Base-by-base conservation (phyloP, 2,329 filamentous ascomycete genomes). In the Colletotrichum tofieldiae region DNA sequence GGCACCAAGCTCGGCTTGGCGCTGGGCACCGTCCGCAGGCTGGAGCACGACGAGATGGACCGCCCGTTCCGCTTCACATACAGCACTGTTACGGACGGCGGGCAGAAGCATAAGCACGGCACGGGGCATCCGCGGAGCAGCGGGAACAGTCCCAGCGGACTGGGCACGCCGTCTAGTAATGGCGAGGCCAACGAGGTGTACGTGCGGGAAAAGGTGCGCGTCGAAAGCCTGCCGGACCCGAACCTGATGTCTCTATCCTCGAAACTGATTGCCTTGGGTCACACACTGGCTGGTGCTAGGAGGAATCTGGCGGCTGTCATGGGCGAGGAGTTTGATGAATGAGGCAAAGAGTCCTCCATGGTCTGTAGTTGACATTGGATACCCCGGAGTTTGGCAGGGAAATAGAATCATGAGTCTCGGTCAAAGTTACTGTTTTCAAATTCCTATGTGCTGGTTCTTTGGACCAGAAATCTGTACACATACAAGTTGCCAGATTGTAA, bases 191-290 rank as follows among this genome's bases (percentile, higher is more conserved):
- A 82, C 3, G 91, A 96, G 73, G 95, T 98, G 3, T 92, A 91
- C 75, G 96, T 98, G 56, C 91, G 92, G 76, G 96, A 98, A 81
- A 98, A 98, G 84, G 90, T 98, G 5, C 88, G 93, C 51, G 92
- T 98, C 2, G 95, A 98, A 81, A 96, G 91, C 77, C 41, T 72
- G 45, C 94, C 95, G 67, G 95, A 98, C 81, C 96, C 96, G 1
- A 95, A 91, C 76, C 80, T 98, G 75, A 91, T 98, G 80, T 93
- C 93, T 45, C 86, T 96, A 43, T 92, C 94, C 80, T 93, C 94
- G 6, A 98, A 98, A 83, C 85, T 98, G 76, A 90, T 88, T 39
- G 94, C 93, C 5, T 83, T 98, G 69, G 92, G 93, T 74, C 90
- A 95, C 77, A 92, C 92, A 73, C 86, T 98, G 26, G 86, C 87